Base-by-base conservation (phyloP, 225 moss, liverwort and hornwort species). In the Pseudoscleropodium purum region DNA sequence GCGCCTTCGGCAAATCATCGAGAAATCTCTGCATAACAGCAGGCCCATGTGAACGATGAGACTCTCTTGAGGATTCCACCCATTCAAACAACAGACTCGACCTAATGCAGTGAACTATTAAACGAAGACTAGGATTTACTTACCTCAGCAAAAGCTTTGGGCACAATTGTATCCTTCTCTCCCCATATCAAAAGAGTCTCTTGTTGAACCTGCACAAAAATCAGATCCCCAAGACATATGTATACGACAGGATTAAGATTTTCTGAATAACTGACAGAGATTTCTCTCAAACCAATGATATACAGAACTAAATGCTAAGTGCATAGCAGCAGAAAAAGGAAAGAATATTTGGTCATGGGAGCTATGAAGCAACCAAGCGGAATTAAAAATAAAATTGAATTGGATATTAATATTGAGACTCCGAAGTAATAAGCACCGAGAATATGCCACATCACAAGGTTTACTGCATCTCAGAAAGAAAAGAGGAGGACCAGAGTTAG, bases 161-260 rank as follows among this genome's bases (percentile, higher is more conserved):
- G 96, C 33, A 99, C 92, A 81, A 99, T 97, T 67, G 91, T 93
- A 91, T 99, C 99, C 54, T 88, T 79, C 60, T 96, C 96, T 79
- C 99, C 99, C 99, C 99, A 99, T 72, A 97, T 95, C 60, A 99
- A 91, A 82, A 99, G 92, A 77, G 95, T 91, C 85, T 97, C 99
- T 91, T 99, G 97, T 88, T 94, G 95, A 72, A 99, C 95, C 98
- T 99, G 95, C 83, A 89, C 64, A 80, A 85, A 21, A 74, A 80
- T 5, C 88, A 80, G 78, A 82, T 67, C 34, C 31, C 81, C n/a
- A 84, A 41, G 82, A 83, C 81, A 60, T 24, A 66, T 36, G 33
- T 37, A 64, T 59, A 47, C 65, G 16, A 76, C 51, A 26, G n/a
- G 12, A 66, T 13, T 19, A 31, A 52, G 49, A 39, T 78, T 65